Percentiles rank a stretch among this genome's conserved stretches.
These are phyloP conservation scores for Fimicolochytrium jonesii DNA, from an alignment of 192 early-diverging fungal genomes.

Conservation along the genomic window DNA sequence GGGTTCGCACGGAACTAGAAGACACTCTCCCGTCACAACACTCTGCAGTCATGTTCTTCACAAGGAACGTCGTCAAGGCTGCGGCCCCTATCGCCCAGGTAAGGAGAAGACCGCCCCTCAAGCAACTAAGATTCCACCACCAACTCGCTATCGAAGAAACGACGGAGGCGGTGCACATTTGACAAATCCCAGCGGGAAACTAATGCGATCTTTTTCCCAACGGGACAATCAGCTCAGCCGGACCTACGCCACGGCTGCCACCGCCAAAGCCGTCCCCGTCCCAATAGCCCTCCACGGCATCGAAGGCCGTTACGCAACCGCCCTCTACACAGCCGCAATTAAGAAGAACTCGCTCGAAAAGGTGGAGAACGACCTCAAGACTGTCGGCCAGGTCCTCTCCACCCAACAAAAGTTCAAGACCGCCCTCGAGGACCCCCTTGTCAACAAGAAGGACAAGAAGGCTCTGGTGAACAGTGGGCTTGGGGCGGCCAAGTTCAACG, in stretches of 20 bases:
- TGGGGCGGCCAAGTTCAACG: slow-evolving; percentile 65
- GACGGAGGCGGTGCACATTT: not conserved
- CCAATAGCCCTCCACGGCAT: slow-evolving; percentile 86
- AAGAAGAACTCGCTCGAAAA: slow-evolving; percentile 71
- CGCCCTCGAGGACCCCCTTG: slow-evolving; percentile 82
- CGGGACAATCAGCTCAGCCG: slow-evolving; percentile 3
- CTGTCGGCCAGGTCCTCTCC: slow-evolving; percentile 58
- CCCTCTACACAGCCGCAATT: slow-evolving; percentile 89
- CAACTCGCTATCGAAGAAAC: not conserved
- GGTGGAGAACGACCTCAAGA: slow-evolving; percentile 81
- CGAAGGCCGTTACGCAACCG: slow-evolving; percentile 96
- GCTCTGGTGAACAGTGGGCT: no score
- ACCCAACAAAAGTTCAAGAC: slow-evolving; percentile 69
- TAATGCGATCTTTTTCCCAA: not conserved
- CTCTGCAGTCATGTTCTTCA: not conserved
- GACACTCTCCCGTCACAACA: no score
- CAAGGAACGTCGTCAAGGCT: slow-evolving; percentile 3
- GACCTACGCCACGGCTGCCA: slow-evolving; percentile 18
- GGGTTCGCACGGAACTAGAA: no score
- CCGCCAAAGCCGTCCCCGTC: slow-evolving; percentile 26
- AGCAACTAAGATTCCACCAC: not conserved
- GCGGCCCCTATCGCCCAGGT: not conserved
- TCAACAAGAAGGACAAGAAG: slow-evolving; percentile 77
- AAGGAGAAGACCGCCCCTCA: not conserved
- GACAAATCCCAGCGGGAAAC: not conserved